Percentiles rank a stretch among this genome's conserved stretches.
Evolutionary conservation across 2,329 filamentous ascomycete genomes (phyloP).

Genomic region (Colletotrichum sp.): DNA sequence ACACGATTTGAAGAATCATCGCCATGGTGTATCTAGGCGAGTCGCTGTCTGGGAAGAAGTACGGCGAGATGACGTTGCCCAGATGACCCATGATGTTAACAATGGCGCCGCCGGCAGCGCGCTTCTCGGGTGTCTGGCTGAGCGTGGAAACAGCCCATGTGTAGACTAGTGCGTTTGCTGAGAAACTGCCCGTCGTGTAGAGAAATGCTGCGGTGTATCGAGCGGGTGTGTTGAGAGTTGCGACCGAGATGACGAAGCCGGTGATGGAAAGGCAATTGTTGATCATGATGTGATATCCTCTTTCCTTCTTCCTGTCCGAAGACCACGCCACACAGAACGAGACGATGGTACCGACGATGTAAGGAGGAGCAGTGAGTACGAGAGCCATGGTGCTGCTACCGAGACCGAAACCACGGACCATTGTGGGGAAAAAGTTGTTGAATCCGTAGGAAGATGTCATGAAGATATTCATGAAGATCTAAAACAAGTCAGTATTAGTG

Average conservation of each 20-base stretch:
- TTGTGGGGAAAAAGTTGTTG: conserved; percentile 34
- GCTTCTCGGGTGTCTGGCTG: conserved; percentile 48
- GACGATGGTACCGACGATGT: conserved; percentile 47
- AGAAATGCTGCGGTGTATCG: conserved; percentile 38
- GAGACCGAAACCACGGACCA: conserved; percentile 38
- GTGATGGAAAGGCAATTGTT: conserved; percentile 42
- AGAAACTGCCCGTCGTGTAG: conserved; percentile 39
- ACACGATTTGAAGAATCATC: conserved; percentile 31
- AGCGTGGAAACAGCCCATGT: conserved; percentile 46
- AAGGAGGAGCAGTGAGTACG: conserved; percentile 52
- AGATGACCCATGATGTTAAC: conserved; percentile 49
- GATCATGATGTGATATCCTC: conserved; percentile 43
- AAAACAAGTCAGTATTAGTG: too few species aligned
- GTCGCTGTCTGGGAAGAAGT: conserved; percentile 44
- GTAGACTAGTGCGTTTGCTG: conserved; percentile 40
- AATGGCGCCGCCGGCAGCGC: conserved; percentile 44
- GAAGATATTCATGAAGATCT: conserved; percentile 32
- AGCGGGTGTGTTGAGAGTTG: conserved; percentile 32
- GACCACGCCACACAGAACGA: conserved; percentile 47
- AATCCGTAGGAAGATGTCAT: conserved; percentile 28
- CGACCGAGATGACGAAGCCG: conserved; percentile 40
- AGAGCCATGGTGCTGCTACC: conserved; percentile 41
- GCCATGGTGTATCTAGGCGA: conserved; percentile 46
- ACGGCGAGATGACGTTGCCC: conserved; percentile 50
- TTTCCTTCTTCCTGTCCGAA: conserved; percentile 46